Base-by-base conservation (phyloP, 1,139 yeast species). In the Meyerozyma athensensis region DNA sequence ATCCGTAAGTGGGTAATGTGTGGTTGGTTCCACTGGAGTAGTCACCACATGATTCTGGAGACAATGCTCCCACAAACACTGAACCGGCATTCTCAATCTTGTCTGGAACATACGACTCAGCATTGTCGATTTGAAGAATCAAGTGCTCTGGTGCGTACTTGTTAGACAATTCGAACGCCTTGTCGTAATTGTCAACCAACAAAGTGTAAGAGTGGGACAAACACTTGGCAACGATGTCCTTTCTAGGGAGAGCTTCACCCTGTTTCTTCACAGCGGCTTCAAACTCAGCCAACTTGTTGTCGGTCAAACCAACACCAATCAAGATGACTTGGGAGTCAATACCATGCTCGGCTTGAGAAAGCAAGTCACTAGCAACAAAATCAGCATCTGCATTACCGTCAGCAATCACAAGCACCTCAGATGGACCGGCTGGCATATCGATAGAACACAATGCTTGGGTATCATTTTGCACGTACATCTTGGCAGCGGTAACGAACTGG, bases 361-460 rank as follows among this genome's bases (percentile, higher is more conserved):
- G 72, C 57, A 92, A 73, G 58, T 92, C 99, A 50, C 92, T 79
- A 17, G 97, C 98, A 26, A 92, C 98, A 62, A 86, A 92, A 52
- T 90, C 96, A 12, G 95, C 90, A 61, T 87, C 96, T 5, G 97
- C 87, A 35, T 75, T 57, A 42, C 71, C 74, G 59, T 92, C 99
- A 33, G 97, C 96, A 51, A 92, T 73, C 13, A 92, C 97, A 45
- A 92, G 72, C 12, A 92, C 99, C 64, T 92, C 99, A 38, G 96
- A 85, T 19, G 99, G 99, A 4, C 99, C 99, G 18, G 99, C 99
- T 35, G 99, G 99, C 97, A 92, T 90, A 61, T 92, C 99, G 50
- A 92, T 94, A 23, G 96, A 85, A 56, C 96, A 94, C 50, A 89
- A 69, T 2, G 98, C 97, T 49, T 82, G 85, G 3, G 97, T 86